Conservation (phyloP, 2,329 filamentous ascomycete genomes). For the Apiospora malaysiana region DNA sequence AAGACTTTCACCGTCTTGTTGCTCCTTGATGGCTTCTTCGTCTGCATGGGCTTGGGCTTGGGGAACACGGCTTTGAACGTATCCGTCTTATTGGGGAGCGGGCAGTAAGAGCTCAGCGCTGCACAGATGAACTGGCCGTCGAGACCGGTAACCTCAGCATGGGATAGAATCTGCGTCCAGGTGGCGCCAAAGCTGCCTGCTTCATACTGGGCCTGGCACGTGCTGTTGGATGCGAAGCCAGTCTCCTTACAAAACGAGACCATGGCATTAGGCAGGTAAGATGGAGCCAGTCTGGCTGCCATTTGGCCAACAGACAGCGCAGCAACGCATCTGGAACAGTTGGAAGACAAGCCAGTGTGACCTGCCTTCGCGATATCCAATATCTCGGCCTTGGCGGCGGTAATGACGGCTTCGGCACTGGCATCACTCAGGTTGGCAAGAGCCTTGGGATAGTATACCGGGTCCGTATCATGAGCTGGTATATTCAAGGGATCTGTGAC, state of each 20-base stretch:
- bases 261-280: slow-evolving; percentile 55
- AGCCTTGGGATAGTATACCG: slow-evolving; percentile 54
- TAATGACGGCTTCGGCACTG: slow-evolving; percentile 48
- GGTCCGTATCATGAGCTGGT: slow-evolving; percentile 54
- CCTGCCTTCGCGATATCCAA: slow-evolving; percentile 48
- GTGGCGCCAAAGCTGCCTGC: slow-evolving; percentile 56
- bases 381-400: slow-evolving; percentile 50
- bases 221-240: slow-evolving; percentile 50
- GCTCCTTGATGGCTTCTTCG: slow-evolving; percentile 50
- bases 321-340: slow-evolving; percentile 60
- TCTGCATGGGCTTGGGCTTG: slow-evolving; percentile 57
- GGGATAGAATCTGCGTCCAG: slow-evolving; percentile 62
- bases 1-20: slow-evolving; percentile 61
- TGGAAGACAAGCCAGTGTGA: slow-evolving; percentile 41
- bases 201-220: slow-evolving; percentile 54
- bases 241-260: slow-evolving; percentile 56
- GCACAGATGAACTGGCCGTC: slow-evolving; percentile 65
- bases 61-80: slow-evolving; percentile 55
- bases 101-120: slow-evolving; percentile 55
- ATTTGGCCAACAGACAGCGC: slow-evolving; percentile 56
- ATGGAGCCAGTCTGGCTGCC: slow-evolving; percentile 55
- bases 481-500: slow-evolving; percentile 60
- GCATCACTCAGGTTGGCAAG: slow-evolving; percentile 49
- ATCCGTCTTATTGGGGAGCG: slow-evolving; percentile 48
- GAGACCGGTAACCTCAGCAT: slow-evolving; percentile 57